Evolutionary conservation across 2,329 filamentous ascomycete genomes (phyloP).

Genomic region (Fusarium dimerum): DNA sequence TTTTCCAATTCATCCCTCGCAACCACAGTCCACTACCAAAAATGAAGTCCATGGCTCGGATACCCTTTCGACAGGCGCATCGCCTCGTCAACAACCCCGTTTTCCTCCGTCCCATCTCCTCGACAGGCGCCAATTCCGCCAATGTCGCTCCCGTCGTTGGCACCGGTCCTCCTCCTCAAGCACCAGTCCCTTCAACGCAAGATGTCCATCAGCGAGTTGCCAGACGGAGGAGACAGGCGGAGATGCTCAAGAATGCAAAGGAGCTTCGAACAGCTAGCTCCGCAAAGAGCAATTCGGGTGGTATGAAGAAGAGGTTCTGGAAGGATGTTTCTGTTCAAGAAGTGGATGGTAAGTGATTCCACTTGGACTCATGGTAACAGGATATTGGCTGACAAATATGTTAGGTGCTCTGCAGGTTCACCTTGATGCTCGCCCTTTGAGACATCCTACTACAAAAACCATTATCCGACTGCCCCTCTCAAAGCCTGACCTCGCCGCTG

Average conservation of each 20-base stretch:
- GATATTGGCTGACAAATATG: conserved; percentile 6
- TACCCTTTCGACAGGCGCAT: conserved; percentile 39
- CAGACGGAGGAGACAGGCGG: conserved; percentile 55
- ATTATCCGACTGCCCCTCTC: conserved; percentile 70
- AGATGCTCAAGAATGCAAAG: conserved; percentile 54
- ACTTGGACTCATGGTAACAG: neutral
- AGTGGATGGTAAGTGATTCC: conserved; percentile 54
- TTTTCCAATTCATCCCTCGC: conserved; percentile 6
- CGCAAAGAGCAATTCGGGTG: conserved; percentile 42
- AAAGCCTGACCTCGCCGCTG: conserved; percentile 80
- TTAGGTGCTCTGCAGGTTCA: conserved; percentile 59
- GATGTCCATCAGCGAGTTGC: conserved; percentile 47
- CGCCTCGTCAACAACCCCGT: conserved; percentile 22
- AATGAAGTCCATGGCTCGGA: conserved; percentile 45
- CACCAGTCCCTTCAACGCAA: conserved; percentile 48
- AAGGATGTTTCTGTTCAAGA: conserved; percentile 74
- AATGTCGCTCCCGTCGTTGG: conserved; percentile 55
- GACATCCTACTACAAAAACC: conserved; percentile 71
- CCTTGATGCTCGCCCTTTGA: conserved; percentile 77
- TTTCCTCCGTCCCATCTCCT: conserved; percentile 34
- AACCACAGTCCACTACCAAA: conserved; percentile 7
- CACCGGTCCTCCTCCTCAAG: conserved; percentile 59
- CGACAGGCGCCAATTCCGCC: conserved; percentile 39
- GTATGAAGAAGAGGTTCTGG: conserved; percentile 79
- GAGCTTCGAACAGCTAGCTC: conserved; percentile 43